phyloP scores from a whole-genome alignment of 306 rosid species.

The Crotalaria pallida region DNA sequence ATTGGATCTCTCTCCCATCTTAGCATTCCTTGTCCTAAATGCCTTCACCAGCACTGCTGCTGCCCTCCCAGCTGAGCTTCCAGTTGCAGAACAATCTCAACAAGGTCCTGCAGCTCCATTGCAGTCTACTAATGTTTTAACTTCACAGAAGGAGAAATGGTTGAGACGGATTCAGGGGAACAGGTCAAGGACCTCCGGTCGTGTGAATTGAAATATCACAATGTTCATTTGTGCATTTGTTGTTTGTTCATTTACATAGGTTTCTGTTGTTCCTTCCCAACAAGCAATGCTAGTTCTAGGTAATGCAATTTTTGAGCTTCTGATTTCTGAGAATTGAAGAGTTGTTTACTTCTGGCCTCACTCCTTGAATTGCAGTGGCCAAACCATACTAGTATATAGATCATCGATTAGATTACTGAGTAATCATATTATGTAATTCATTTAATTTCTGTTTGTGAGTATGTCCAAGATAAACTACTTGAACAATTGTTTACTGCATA shows the following conservation, averaged over 20 bases:
- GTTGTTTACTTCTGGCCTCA: constrained; percentile 8
- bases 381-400: background rate
- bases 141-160: constrained; percentile 84
- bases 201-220: constrained; percentile 20
- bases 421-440: background rate
- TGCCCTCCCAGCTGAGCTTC: constrained; percentile 98
- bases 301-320: constrained; percentile 27
- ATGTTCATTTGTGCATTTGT: constrained; percentile 15
- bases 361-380: background rate
- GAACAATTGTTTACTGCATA: background rate
- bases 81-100: constrained; percentile 38
- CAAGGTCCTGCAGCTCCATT: constrained; percentile 24
- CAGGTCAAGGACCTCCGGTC: constrained; percentile 34
- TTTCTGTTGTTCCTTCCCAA: constrained; percentile 15
- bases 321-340: constrained; percentile 10
- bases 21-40: constrained; percentile 80
- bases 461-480: background rate
- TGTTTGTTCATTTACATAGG: constrained; percentile 13
- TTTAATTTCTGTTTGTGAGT: background rate
- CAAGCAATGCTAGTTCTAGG: constrained; percentile 26
- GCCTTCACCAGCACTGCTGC: constrained; percentile 91
- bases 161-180: constrained; percentile 64
- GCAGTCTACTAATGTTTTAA: constrained; percentile 21
- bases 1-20: constrained; percentile 87
- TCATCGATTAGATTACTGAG: background rate